phyloP scores from a whole-genome alignment of 148 eudicot genomes.

The Diospyros kaki region DNA sequence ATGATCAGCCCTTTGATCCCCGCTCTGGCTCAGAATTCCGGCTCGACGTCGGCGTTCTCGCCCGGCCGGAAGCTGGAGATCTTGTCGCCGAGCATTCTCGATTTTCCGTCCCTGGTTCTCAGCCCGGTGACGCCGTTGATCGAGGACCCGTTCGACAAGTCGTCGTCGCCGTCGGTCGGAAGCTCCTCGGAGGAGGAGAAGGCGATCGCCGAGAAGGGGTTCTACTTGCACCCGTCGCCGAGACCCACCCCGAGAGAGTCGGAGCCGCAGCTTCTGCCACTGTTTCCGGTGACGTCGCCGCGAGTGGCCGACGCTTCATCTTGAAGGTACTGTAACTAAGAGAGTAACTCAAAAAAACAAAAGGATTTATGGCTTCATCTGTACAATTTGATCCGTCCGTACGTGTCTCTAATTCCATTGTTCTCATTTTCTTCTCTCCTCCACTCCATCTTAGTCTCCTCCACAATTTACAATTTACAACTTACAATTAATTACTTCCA shows the following conservation, averaged over 20 bases:
- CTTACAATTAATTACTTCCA: too few species aligned
- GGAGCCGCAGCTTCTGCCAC: constrained; percentile 54
- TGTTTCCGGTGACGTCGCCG: constrained; percentile 75
- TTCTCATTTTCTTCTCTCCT: too few species aligned
- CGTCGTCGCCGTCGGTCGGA: constrained; percentile 40
- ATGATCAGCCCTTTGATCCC: constrained; percentile 51
- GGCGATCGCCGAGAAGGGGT: constrained; percentile 78
- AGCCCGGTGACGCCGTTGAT: constrained; percentile 76
- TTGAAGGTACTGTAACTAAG: not conserved
- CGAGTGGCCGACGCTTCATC: constrained; percentile 26
- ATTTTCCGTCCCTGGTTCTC: constrained; percentile 68
- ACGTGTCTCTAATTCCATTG: too few species aligned
- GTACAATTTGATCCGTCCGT: too few species aligned
- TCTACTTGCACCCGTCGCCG: constrained; percentile 71
- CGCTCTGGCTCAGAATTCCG: constrained; percentile 9
- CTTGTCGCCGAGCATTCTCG: constrained; percentile 72
- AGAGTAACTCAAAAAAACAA: not conserved
- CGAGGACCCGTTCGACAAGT: constrained; percentile 40
- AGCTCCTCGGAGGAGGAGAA: constrained; percentile 48
- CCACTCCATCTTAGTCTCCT: too few species aligned
- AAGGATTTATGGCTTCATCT: not conserved
- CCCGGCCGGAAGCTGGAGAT: constrained; percentile 46
- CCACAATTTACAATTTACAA: too few species aligned
- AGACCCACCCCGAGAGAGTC: constrained; percentile 28
- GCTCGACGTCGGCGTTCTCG: constrained; percentile 22